These are phyloP conservation scores for Hydrangea macrophylla DNA, from an alignment of 148 eudicot genomes.

Conservation along the genomic window DNA sequence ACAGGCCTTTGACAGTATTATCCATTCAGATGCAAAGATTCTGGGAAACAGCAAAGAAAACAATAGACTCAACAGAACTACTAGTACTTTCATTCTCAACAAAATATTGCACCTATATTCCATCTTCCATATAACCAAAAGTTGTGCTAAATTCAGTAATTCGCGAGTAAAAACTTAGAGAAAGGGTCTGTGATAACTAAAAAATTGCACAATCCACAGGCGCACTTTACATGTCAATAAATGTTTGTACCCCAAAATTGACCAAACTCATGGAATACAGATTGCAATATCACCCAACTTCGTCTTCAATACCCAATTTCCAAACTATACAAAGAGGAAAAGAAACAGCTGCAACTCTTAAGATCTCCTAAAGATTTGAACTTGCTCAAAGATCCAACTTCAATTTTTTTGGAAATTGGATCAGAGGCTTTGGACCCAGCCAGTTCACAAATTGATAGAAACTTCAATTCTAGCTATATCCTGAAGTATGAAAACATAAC, in stretches of 20 bases:
- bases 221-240: neutral
- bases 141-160: neutral
- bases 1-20: conserved; percentile 27
- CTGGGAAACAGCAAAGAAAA: conserved; percentile 38
- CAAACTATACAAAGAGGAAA: too few species aligned
- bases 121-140: conserved; percentile 28
- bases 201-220: neutral
- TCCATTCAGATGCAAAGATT: conserved; percentile 27
- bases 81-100: conserved; percentile 29
- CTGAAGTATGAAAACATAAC: neutral
- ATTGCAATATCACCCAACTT: neutral
- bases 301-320: neutral
- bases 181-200: neutral
- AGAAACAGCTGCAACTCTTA: neutral
- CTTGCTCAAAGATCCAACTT: neutral
- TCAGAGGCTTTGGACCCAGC: neutral
- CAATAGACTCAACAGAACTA: conserved; percentile 33
- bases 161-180: conserved; percentile 10
- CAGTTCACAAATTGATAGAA: neutral
- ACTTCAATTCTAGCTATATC: conserved; percentile 13
- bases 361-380: neutral
- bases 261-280: neutral
- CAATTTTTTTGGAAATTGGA: neutral
- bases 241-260: neutral
- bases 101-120: conserved; percentile 15